Evolutionary conservation across 2,329 filamentous ascomycete genomes (phyloP).

Genomic region (Apiospora aurea): DNA sequence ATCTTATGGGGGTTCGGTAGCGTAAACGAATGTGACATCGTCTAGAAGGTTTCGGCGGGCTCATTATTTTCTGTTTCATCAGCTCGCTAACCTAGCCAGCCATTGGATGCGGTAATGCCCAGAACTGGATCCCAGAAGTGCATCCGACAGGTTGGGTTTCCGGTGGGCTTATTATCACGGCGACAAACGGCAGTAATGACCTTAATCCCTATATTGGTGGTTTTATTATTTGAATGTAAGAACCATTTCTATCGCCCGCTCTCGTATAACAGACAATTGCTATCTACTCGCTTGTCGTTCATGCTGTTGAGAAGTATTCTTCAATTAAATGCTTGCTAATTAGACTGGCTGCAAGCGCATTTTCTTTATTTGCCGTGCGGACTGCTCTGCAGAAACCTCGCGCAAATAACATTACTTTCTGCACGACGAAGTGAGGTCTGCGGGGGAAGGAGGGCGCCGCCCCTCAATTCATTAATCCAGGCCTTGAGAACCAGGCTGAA

Average conservation of each 20-base stretch:
- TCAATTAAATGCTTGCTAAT: background rate
- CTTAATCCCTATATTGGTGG: background rate
- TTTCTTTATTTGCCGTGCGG: background rate
- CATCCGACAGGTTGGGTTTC: conserved; percentile 2
- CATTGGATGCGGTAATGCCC: background rate
- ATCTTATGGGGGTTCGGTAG: background rate
- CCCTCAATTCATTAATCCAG: conserved; percentile 11
- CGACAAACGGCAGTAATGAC: background rate
- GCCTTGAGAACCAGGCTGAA: background rate
- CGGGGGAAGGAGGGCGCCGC: background rate
- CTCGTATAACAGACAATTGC: background rate
- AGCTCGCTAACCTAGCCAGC: background rate
- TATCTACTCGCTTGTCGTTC: no score
- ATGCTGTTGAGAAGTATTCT: background rate
- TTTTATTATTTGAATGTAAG: background rate
- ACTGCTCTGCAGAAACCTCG: background rate
- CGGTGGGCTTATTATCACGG: background rate
- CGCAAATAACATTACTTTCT: background rate
- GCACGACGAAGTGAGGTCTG: conserved; percentile 3
- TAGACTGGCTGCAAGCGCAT: background rate
- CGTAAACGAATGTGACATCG: conserved; percentile 13
- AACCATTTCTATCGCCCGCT: background rate
- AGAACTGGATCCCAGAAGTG: background rate
- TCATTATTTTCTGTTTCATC: background rate
- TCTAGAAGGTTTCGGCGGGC: conserved; percentile 9